phyloP scores from a whole-genome alignment of 2,329 filamentous ascomycete species.

The Clarireedia homoeocarpa region DNA sequence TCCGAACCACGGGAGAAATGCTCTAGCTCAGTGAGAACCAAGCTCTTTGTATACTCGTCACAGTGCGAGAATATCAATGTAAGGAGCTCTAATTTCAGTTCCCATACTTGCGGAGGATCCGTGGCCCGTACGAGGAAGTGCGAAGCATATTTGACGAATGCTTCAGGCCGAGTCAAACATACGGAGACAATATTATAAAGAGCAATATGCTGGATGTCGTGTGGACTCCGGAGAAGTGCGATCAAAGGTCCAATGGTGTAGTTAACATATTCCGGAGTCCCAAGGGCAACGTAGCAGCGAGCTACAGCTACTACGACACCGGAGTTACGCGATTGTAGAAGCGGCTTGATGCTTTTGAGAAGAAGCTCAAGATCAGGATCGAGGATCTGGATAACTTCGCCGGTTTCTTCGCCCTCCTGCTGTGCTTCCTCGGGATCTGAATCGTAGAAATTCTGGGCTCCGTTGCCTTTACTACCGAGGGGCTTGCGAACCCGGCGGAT shows the following conservation, averaged over 20 bases:
- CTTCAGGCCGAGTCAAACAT: constrained; percentile 63
- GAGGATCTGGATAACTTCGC: constrained; percentile 48
- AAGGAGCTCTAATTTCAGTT: constrained; percentile 83
- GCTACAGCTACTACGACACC: constrained; percentile 85
- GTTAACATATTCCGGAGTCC: constrained; percentile 67
- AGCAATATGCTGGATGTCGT: constrained; percentile 83
- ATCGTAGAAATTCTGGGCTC: constrained; percentile 65
- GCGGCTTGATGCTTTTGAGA: constrained; percentile 69
- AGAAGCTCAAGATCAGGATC: constrained; percentile 80
- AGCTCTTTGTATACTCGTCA: constrained; percentile 65
- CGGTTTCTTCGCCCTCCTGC: constrained; percentile 33
- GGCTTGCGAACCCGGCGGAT: constrained; percentile 46
- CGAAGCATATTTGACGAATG: constrained; percentile 81
- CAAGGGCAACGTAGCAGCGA: constrained; percentile 77
- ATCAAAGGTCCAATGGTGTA: constrained; percentile 75
- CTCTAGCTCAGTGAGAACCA: constrained; percentile 87
- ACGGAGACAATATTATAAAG: constrained; percentile 95
- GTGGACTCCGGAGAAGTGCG: constrained; percentile 73
- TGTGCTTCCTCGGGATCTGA: constrained; percentile 21
- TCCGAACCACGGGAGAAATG: constrained; percentile 79
- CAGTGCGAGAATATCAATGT: constrained; percentile 86
- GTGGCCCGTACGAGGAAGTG: constrained; percentile 82
- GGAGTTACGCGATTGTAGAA: constrained; percentile 87
- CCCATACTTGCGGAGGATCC: constrained; percentile 77
- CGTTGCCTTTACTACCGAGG: constrained; percentile 34